Evolutionary conservation across 2,329 filamentous ascomycete species (phyloP), one percentile per base, ranked within the genome.

Genomic region (Fusarium buxicola): DNA sequence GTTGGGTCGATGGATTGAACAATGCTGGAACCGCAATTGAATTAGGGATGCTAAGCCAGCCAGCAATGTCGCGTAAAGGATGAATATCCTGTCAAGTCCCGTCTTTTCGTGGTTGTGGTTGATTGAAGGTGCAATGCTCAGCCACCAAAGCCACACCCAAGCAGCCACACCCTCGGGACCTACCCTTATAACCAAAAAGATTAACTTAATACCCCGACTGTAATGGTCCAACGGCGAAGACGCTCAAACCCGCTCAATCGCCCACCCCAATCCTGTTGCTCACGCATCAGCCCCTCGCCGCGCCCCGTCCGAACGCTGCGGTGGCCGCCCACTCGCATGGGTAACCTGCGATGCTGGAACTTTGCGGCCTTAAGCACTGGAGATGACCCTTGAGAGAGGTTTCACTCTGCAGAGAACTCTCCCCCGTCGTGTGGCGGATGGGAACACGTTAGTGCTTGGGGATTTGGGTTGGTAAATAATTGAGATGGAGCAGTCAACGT

Each of bases 371-470:
- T 89, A 84, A 88, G 87, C 84, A 86, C 85, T 88, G 87, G 84
- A 86, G 84, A 86, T 80, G 72, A 89, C 74, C 71, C 86, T 89
- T 86, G 82, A 89, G 87, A 83, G 86, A 88, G 87, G 87, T 55
- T 78, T 89, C 84, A 89, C 87, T 88, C 85, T 87, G 86, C 87
- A 89, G 85, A 89, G 86, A 76, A 76, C 81, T 87, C 82, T 86
- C 84, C 86, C 85, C 86, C 87, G 85, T 88, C 83, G 82, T 82
- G 82, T 89, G 86, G 87, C 87, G 86, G 79, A 81, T 78, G 86
- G 87, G 87, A 89, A 83, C 76, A 88, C 87, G 85, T 82, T 82
- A 80, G 82, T 78, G 81, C 61, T 61, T 60, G 74, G 81, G 83
- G 84, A 84, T 78, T 83, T 88, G 86, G 82, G 80, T 78, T 81